These are phyloP conservation scores for Eucalyptus marginata DNA, from an alignment of 345 rosid genomes.

Conservation along the genomic window DNA sequence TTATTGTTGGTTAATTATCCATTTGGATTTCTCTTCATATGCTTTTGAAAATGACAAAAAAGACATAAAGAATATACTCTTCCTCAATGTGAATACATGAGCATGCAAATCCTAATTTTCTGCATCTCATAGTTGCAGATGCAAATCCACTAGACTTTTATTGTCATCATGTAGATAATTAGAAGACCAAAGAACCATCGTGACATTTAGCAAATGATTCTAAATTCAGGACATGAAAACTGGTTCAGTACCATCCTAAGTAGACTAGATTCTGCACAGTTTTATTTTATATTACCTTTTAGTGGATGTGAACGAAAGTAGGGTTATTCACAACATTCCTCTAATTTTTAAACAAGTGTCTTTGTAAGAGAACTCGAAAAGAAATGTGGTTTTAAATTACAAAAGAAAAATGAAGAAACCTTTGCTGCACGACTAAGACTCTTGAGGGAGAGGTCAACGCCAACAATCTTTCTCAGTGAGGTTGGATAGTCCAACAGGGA, in stretches of 20 bases:
- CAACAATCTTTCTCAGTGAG: conserved; percentile 56
- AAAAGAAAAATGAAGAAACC: conserved; percentile 16
- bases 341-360: background rate
- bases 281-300: background rate
- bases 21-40: background rate
- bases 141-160: background rate
- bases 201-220: background rate
- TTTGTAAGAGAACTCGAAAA: background rate
- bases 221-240: background rate
- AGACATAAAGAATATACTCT: background rate
- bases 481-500: conserved; percentile 70
- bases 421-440: conserved; percentile 87
- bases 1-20: background rate
- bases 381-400: background rate
- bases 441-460: conserved; percentile 77
- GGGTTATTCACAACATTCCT: background rate
- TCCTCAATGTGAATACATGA: background rate
- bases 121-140: background rate
- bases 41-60: background rate
- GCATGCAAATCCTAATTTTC: background rate
- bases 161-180: background rate
- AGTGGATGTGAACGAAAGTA: background rate
- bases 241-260: background rate
- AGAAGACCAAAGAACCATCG: background rate
- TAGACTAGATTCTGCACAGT: background rate